A percentile compares a stretch with the other conserved stretches of the same genome.
Evolutionary conservation across 1,284 basidiomycete genomes (phyloP).

Genomic region (Inonotus hispidus): DNA sequence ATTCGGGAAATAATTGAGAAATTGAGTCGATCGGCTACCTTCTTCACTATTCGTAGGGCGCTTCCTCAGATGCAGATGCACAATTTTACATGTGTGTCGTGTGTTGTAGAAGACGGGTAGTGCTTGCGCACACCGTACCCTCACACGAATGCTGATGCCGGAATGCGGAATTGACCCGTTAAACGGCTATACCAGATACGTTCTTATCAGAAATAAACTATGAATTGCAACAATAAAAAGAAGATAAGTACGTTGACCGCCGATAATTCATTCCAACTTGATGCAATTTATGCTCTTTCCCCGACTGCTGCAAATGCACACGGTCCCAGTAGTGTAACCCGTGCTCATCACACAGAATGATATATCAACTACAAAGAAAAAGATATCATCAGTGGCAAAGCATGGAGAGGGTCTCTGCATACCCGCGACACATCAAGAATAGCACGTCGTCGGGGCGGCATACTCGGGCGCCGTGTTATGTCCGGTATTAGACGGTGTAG

Average conservation of each 20-base stretch:
- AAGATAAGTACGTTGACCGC: background rate
- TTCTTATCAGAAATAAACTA: constrained; percentile 2
- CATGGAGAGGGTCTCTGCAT: background rate
- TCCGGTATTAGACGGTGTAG: no score
- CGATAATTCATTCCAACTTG: background rate
- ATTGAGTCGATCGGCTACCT: background rate
- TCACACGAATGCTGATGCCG: background rate
- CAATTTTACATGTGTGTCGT: background rate
- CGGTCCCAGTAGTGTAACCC: background rate
- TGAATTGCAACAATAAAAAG: background rate
- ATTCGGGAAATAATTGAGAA: background rate
- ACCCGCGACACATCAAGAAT: background rate
- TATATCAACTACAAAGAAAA: background rate
- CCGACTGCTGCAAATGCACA: background rate
- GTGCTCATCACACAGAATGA: background rate
- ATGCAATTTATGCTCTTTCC: background rate
- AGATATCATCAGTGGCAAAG: background rate
- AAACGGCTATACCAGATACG: background rate
- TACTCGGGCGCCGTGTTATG: background rate
- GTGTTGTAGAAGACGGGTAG: background rate
- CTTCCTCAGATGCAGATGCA: background rate
- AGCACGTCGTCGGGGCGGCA: background rate
- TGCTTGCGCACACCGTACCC: background rate
- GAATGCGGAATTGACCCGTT: background rate
- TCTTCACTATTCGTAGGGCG: background rate